Evolutionary conservation across 2,329 filamentous ascomycete species (phyloP).

Genomic region (Macrophomina tecta): DNA sequence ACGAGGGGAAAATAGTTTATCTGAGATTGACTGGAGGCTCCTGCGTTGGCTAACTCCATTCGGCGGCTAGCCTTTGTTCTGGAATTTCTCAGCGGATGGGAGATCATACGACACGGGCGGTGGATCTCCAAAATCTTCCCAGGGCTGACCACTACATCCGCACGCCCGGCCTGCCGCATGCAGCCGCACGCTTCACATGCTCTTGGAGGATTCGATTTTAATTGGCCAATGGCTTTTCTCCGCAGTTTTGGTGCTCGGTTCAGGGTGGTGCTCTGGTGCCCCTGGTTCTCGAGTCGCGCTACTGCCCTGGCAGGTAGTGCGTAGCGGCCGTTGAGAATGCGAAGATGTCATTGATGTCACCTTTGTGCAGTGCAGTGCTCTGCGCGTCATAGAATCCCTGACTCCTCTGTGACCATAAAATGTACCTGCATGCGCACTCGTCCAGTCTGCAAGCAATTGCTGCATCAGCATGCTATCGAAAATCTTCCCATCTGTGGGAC

Average conservation of each 20-base stretch:
- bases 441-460: not conserved
- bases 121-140: constrained; percentile 14
- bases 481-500: not conserved
- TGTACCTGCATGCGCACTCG: not conserved
- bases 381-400: not conserved
- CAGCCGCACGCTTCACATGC: constrained; percentile 1
- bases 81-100: constrained; percentile 3
- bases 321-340: not conserved
- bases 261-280: constrained; percentile 1
- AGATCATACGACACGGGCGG: constrained; percentile 8
- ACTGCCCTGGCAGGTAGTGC: not conserved
- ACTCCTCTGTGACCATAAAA: not conserved
- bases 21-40: constrained; percentile 18
- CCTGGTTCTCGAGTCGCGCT: not conserved
- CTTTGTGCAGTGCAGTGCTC: not conserved
- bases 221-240: constrained; percentile 1
- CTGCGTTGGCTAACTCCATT: constrained; percentile 18
- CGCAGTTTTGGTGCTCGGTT: not conserved
- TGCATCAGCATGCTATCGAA: not conserved
- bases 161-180: not conserved
- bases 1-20: constrained; percentile 9
- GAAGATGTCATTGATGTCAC: constrained; percentile 17
- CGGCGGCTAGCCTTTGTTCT: constrained; percentile 15
- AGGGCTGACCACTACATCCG: not conserved
- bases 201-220: not conserved